Percentiles rank a stretch among this genome's conserved stretches.
phyloP scores from a whole-genome alignment of 1,284 basidiomycete species.

The Quambalaria eucalypti region DNA sequence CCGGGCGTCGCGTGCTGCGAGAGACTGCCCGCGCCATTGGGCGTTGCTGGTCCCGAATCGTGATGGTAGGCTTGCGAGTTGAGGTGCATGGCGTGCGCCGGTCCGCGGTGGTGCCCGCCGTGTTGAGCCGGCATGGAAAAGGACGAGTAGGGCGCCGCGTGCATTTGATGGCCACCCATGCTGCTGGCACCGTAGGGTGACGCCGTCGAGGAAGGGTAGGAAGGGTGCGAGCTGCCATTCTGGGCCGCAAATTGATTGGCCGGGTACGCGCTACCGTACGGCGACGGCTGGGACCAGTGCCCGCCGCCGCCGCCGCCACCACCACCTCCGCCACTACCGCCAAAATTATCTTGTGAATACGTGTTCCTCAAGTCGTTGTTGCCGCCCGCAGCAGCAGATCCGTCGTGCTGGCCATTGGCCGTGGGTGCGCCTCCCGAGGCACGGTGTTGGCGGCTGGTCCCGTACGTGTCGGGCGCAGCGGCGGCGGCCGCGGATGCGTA shows the following conservation, averaged over 20 bases:
- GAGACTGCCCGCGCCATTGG: background rate
- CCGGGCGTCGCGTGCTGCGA: background rate
- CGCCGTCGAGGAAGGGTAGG: background rate
- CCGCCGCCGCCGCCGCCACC: background rate
- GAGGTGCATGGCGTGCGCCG: background rate
- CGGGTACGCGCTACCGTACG: background rate
- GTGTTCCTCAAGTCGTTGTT: too few relatives aligned
- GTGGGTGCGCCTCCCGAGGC: background rate
- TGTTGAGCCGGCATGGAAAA: slow-evolving; percentile 1
- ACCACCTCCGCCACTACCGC: background rate
- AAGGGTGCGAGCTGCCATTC: background rate
- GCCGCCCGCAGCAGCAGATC: too few relatives aligned
- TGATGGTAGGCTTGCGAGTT: background rate
- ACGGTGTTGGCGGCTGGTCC: background rate
- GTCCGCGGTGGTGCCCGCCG: background rate
- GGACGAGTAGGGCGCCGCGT: background rate
- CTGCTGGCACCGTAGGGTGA: background rate
- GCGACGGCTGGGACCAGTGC: background rate
- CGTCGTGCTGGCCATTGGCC: too few relatives aligned
- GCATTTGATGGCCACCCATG: background rate
- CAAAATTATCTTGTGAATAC: background rate
- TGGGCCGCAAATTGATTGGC: background rate
- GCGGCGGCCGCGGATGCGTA: background rate
- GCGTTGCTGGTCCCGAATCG: background rate
- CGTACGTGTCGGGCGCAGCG: background rate